Evolutionary conservation across 1,284 basidiomycete species (phyloP).

Genomic region (Rhodotorula sp.): DNA sequence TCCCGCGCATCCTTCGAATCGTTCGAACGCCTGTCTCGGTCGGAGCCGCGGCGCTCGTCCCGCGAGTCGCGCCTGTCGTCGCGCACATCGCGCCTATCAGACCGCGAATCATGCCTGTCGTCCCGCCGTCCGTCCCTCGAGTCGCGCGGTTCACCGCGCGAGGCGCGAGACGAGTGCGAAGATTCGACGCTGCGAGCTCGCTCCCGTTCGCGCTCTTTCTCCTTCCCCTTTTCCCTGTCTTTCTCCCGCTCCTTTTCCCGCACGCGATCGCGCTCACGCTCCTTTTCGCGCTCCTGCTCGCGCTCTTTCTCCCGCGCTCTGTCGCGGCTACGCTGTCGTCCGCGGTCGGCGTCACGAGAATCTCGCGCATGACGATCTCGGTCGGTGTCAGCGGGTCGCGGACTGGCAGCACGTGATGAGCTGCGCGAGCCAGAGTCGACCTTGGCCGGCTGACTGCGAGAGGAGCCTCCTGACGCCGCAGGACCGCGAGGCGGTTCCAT

Average conservation of each 20-base stretch:
- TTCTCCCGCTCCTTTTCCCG: constrained; percentile 5
- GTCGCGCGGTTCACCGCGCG: neutral
- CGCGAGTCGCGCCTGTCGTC: constrained; percentile 31
- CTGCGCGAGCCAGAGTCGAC: neutral
- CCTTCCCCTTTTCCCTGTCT: neutral
- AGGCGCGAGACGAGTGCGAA: constrained; percentile 9
- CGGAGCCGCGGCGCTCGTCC: constrained; percentile 54
- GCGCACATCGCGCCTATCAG: neutral
- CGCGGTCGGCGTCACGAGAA: neutral
- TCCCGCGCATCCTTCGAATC: neutral
- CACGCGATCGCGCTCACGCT: constrained; percentile 6
- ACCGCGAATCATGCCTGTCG: neutral
- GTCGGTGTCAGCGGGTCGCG: constrained; percentile 1
- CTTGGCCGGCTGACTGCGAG: neutral
- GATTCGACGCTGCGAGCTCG: constrained; percentile 19
- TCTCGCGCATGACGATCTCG: constrained; percentile 20
- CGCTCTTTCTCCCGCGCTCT: constrained; percentile 48
- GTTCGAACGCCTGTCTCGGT: constrained; percentile 48
- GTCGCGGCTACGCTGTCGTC: constrained; percentile 52
- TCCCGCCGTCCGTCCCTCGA: neutral
- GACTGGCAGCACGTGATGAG: constrained; percentile 13
- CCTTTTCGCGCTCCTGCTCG: constrained; percentile 33
- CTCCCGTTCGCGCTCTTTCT: constrained; percentile 5
- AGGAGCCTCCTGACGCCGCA: constrained; percentile 10
- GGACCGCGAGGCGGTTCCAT: constrained; percentile 35